phyloP scores from a whole-genome alignment of 2,329 filamentous ascomycete species.

The Cladosporium sp. region DNA sequence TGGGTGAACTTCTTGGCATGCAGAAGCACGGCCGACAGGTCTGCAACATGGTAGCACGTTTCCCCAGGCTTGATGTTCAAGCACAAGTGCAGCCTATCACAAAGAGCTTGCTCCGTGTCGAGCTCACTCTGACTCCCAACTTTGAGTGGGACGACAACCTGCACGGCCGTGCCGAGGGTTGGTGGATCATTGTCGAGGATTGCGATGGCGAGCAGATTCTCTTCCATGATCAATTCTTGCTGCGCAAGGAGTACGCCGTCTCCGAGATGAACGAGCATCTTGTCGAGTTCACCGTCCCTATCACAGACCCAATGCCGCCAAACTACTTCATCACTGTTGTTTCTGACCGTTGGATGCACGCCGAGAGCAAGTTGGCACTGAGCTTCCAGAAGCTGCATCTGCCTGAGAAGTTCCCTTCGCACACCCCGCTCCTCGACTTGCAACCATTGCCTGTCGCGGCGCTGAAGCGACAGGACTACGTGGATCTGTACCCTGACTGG shows the following conservation, averaged over 20 bases:
- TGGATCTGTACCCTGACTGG: slow-evolving; percentile 76
- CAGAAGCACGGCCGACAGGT: slow-evolving; percentile 83
- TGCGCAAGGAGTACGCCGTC: slow-evolving; percentile 82
- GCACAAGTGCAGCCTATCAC: slow-evolving; percentile 94
- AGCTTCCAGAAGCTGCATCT: slow-evolving; percentile 93
- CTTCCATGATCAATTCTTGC: slow-evolving; percentile 88
- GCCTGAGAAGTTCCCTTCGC: slow-evolving; percentile 90
- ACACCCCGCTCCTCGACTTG: slow-evolving; percentile 86
- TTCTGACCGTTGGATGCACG: slow-evolving; percentile 97
- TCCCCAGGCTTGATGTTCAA: slow-evolving; percentile 86
- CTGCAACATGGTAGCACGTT: slow-evolving; percentile 82
- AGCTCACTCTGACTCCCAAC: slow-evolving; percentile 86
- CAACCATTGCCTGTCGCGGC: slow-evolving; percentile 87
- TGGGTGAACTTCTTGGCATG: slow-evolving; percentile 90
- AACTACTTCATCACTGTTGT: slow-evolving; percentile 97
- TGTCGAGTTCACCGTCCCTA: slow-evolving; percentile 92
- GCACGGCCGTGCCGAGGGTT: slow-evolving; percentile 83
- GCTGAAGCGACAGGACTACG: slow-evolving; percentile 79
- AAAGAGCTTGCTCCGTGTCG: slow-evolving; percentile 83
- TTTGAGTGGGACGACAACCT: slow-evolving; percentile 92
- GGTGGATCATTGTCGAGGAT: slow-evolving; percentile 97
- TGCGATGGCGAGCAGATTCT: slow-evolving; percentile 95
- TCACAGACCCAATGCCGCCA: slow-evolving; percentile 95
- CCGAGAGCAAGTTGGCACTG: slow-evolving; percentile 86
- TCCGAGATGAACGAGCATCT: slow-evolving; percentile 88